phyloP scores from a whole-genome alignment of 345 rosid genomes.

The Cardamine chenopodiifolia region DNA sequence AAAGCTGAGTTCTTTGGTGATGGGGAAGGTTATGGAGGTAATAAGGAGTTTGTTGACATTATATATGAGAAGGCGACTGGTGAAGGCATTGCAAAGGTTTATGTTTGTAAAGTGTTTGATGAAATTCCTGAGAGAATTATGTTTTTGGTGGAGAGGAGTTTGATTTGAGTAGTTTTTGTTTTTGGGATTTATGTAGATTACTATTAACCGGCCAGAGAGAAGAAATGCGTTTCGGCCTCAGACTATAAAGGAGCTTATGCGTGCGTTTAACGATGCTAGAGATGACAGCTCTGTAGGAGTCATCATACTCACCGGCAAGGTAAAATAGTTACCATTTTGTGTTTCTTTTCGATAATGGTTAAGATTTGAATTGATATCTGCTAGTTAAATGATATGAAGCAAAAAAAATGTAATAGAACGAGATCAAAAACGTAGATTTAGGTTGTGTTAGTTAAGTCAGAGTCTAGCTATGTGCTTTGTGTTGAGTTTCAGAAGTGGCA shows the following conservation, averaged over 20 bases:
- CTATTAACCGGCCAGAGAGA: slow-evolving; percentile 81
- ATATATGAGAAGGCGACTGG: slow-evolving; percentile 79
- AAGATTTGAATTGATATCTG: neutral
- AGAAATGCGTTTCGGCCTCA: slow-evolving; percentile 82
- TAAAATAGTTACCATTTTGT: slow-evolving; percentile 12
- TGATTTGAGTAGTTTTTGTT: neutral
- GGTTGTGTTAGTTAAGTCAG: neutral
- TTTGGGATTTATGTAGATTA: slow-evolving; percentile 48
- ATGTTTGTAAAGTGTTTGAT: slow-evolving; percentile 21
- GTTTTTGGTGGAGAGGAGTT: neutral
- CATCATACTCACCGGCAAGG: slow-evolving; percentile 88
- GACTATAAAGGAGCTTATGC: slow-evolving; percentile 78
- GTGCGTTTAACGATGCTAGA: slow-evolving; percentile 83
- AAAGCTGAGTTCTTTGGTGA: slow-evolving; percentile 38
- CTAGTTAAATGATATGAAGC: neutral
- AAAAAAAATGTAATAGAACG: neutral
- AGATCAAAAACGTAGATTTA: neutral
- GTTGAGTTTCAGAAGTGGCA: neutral
- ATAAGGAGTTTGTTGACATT: slow-evolving; percentile 64
- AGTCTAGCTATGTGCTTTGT: slow-evolving; percentile 5
- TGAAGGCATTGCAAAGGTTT: slow-evolving; percentile 91
- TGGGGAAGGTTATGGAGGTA: slow-evolving; percentile 4
- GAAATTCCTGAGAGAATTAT: slow-evolving; percentile 6
- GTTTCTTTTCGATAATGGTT: neutral
- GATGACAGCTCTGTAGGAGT: slow-evolving; percentile 79